Evolutionary conservation across 1,284 basidiomycete genomes (phyloP).

Genomic region (Boletus smithii): DNA sequence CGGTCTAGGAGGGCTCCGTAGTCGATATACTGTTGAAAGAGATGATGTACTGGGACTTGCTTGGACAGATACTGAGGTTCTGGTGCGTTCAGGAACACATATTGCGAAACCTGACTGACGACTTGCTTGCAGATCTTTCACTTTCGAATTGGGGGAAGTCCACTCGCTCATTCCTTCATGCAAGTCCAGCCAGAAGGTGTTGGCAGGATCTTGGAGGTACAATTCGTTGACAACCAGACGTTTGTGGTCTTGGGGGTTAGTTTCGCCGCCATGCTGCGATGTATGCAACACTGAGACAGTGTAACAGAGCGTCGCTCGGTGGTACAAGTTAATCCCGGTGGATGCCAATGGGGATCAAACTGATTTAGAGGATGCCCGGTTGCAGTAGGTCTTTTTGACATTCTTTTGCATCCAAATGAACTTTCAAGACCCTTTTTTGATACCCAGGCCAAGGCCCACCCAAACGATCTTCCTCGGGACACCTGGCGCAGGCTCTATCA

Average conservation of each 20-base stretch:
- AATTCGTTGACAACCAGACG: constrained; percentile 23
- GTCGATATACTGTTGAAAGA: constrained; percentile 24
- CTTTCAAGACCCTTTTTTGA: constrained; percentile 8
- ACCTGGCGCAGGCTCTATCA: constrained; percentile 4
- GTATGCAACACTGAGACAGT: constrained; percentile 10
- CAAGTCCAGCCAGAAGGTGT: constrained; percentile 19
- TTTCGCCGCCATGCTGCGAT: not conserved
- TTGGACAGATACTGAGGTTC: constrained; percentile 30
- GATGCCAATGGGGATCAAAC: constrained; percentile 14
- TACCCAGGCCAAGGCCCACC: constrained; percentile 11
- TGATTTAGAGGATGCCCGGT: constrained; percentile 10
- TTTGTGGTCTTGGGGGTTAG: constrained; percentile 29
- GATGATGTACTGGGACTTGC: constrained; percentile 22
- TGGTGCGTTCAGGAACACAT: constrained; percentile 15
- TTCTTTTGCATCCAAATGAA: constrained; percentile 2
- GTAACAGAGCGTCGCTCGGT: constrained; percentile 15
- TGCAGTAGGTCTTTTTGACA: constrained; percentile 22
- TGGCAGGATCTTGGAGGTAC: constrained; percentile 22
- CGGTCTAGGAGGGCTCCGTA: constrained; percentile 18
- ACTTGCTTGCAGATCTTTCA: constrained; percentile 20
- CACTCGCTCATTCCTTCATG: constrained; percentile 1
- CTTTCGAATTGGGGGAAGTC: constrained; percentile 13
- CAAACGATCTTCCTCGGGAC: constrained; percentile 11
- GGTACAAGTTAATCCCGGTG: constrained; percentile 23
- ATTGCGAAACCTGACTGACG: not conserved